Evolutionary conservation across 495 filamentous ascomycete species (phyloP).

Genomic region (Elasticomyces elasticus): DNA sequence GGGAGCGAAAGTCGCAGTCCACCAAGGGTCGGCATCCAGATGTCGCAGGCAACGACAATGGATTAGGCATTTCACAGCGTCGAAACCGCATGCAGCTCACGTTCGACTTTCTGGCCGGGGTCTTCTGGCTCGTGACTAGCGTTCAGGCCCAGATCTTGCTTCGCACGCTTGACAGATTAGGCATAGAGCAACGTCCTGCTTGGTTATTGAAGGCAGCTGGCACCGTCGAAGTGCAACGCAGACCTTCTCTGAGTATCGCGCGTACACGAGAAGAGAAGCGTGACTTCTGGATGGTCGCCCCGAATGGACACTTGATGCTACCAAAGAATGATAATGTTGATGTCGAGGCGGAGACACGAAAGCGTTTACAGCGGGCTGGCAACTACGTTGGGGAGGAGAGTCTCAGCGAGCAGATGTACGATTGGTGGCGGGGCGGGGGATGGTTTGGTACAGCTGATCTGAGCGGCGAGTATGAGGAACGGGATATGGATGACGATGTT

Average conservation of each 20-base stretch:
- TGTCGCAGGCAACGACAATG: constrained; percentile 37
- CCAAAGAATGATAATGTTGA: constrained; percentile 57
- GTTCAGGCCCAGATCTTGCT: constrained; percentile 48
- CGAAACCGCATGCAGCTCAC: constrained; percentile 64
- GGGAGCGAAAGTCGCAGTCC: constrained; percentile 43
- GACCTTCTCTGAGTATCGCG: not conserved
- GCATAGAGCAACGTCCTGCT: constrained; percentile 51
- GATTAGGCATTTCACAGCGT: constrained; percentile 66
- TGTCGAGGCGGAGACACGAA: constrained; percentile 63
- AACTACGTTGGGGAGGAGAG: constrained; percentile 43
- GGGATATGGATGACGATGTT: constrained; percentile 46
- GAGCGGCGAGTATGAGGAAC: constrained; percentile 57
- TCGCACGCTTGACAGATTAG: constrained; percentile 46
- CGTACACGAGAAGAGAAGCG: not conserved
- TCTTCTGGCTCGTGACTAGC: constrained; percentile 54
- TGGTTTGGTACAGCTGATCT: constrained; percentile 74
- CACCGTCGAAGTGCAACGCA: not conserved
- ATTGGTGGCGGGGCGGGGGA: constrained; percentile 67
- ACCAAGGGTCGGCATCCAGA: constrained; percentile 32
- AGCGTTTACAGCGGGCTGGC: constrained; percentile 34
- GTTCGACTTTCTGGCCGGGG: constrained; percentile 61
- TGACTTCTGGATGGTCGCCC: constrained; percentile 53
- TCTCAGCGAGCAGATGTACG: constrained; percentile 63
- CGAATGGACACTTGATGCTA: constrained; percentile 46
- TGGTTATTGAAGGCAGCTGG: constrained; percentile 49